Evolutionary conservation across 495 filamentous ascomycete species (phyloP).

Genomic region (Parathielavia appendiculata): DNA sequence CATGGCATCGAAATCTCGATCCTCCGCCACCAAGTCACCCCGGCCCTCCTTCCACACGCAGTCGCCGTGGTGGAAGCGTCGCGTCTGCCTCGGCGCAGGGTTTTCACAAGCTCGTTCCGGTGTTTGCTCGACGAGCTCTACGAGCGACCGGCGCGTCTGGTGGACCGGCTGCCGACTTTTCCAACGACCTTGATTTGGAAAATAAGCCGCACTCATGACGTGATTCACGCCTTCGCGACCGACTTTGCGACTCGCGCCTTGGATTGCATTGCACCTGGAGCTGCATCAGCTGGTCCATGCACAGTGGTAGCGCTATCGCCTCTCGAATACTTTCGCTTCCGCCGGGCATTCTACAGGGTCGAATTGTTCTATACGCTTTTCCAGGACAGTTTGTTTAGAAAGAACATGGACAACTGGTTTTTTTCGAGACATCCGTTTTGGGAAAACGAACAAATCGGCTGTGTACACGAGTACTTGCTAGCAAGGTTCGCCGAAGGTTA

Average conservation of each 20-base stretch:
- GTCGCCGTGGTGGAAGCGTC: not conserved
- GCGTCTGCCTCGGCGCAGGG: not conserved
- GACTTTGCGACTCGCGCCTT: not conserved
- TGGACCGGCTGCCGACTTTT: not conserved
- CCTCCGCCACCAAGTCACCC: constrained; percentile 7
- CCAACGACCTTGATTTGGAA: not conserved
- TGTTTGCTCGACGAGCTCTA: not conserved
- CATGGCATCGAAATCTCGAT: constrained; percentile 1
- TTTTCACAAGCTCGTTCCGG: not conserved
- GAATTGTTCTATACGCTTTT: not conserved
- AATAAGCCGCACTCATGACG: not conserved
- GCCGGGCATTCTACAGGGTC: not conserved
- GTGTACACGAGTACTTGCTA: not conserved
- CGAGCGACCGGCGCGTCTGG: not conserved
- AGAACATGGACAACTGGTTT: not conserved
- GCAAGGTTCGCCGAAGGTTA: not conserved
- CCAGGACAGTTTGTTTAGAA: not conserved
- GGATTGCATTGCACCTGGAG: not conserved
- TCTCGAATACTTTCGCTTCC: not conserved
- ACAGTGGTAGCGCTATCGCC: not conserved
- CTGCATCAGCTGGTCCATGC: too few species aligned
- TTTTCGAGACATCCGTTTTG: not conserved
- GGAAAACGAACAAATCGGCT: constrained; percentile 1
- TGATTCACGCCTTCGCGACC: not conserved
- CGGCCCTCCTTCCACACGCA: constrained; percentile 2